A percentile compares a stretch with the other conserved stretches of the same genome.
These are phyloP conservation scores for Mycena kentingensis DNA, from an alignment of 768 basidiomycete genomes.

Conservation along the genomic window DNA sequence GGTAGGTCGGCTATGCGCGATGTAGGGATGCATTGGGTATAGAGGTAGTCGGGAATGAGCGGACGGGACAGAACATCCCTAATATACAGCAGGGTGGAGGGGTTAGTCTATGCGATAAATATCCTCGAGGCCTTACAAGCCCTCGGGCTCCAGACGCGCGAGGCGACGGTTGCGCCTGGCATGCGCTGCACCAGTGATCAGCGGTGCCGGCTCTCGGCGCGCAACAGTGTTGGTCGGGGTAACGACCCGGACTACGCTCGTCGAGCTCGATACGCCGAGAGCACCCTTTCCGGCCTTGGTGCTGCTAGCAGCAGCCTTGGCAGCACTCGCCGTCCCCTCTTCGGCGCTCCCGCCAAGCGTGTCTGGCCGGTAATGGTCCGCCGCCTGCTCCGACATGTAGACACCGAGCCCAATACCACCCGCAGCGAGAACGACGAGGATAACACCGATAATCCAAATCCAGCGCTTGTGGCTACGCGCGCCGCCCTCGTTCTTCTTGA, in stretches of 20 bases:
- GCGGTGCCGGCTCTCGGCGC: neutral
- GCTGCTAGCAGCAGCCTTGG: neutral
- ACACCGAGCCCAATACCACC: conserved; percentile 62
- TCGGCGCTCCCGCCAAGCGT: conserved; percentile 65
- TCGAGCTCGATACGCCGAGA: neutral
- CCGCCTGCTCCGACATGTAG: conserved; percentile 54
- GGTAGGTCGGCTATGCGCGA: no score
- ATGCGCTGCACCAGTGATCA: neutral
- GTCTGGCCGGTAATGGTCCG: conserved; percentile 54
- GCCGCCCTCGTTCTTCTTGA: conserved; percentile 61
- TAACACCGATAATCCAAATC: conserved; percentile 70
- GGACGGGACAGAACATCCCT: no score
- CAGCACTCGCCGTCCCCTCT: conserved; percentile 32
- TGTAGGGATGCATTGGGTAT: no score
- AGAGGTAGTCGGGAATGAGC: no score
- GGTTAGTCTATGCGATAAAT: conserved; percentile 2
- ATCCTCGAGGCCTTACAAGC: neutral
- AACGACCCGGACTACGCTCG: neutral
- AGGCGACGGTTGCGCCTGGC: neutral
- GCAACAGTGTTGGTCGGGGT: neutral
- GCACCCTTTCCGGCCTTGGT: neutral
- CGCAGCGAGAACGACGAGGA: conserved; percentile 54
- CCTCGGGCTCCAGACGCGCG: neutral
- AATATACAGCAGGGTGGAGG: neutral
- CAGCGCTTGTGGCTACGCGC: conserved; percentile 56